phyloP scores from a whole-genome alignment of 345 rosid genomes.

The Passiflora organensis region DNA sequence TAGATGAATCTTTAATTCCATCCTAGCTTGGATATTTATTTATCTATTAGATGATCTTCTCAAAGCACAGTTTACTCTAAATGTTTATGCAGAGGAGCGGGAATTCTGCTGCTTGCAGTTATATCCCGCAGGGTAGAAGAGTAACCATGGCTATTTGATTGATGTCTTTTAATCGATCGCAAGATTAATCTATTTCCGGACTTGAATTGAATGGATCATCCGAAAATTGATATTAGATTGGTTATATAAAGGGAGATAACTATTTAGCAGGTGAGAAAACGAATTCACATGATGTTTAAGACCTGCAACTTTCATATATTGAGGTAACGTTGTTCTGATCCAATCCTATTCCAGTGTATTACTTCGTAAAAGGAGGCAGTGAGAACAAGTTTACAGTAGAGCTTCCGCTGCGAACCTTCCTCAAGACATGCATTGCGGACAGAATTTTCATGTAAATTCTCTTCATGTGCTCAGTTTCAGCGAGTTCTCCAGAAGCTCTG shows the following conservation, averaged over 20 bases:
- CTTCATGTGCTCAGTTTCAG: conserved; percentile 60
- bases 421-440: conserved; percentile 65
- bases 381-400: conserved; percentile 83
- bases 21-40: no score
- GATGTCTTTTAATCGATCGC: background rate
- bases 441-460: conserved; percentile 68
- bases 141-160: no score
- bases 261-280: background rate
- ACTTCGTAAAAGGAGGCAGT: conserved; percentile 70
- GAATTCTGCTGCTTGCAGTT: no score
- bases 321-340: no score
- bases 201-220: background rate
- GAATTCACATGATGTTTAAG: conserved; percentile 12
- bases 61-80: no score
- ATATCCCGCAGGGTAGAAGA: no score
- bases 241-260: background rate
- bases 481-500: conserved; percentile 46
- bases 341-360: conserved; percentile 6
- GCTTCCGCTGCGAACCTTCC: conserved; percentile 75
- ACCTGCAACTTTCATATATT: conserved; percentile 12
- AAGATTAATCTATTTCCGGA: background rate
- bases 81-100: no score
- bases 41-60: no score
- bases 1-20: no score
- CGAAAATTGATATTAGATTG: background rate